Evolutionary conservation across 225 moss, liverwort and hornwort genomes (phyloP).

Genomic region (Marchantia paleacea): DNA sequence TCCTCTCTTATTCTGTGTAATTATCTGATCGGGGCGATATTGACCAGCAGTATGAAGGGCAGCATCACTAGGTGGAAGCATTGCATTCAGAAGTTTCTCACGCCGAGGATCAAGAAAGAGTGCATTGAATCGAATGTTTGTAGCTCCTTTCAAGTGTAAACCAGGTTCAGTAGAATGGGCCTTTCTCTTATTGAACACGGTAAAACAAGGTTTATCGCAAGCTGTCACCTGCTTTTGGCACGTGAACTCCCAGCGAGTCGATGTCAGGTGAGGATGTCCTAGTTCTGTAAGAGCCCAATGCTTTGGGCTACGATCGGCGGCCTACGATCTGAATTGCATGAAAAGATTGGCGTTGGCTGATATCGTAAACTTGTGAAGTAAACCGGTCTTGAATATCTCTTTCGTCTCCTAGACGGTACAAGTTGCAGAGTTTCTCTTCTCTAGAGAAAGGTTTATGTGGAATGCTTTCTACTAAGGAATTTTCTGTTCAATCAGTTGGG

Average conservation of each 20-base stretch:
- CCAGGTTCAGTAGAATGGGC: conserved; percentile 1
- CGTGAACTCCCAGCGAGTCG: not conserved
- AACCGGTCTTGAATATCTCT: too few species aligned
- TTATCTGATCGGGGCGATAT: conserved; percentile 26
- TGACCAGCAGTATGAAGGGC: conserved; percentile 18
- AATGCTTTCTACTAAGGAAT: too few species aligned
- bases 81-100: not conserved
- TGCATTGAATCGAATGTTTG: not conserved
- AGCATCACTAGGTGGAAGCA: conserved; percentile 14
- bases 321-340: too few species aligned
- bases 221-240: not conserved
- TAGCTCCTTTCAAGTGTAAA: not conserved
- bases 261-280: not conserved
- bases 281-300: too few species aligned
- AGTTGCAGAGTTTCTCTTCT: too few species aligned
- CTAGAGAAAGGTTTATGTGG: too few species aligned
- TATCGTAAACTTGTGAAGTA: too few species aligned
- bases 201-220: not conserved
- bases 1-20: conserved; percentile 35
- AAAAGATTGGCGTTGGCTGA: too few species aligned
- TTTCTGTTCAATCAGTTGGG: too few species aligned
- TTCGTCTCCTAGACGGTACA: too few species aligned
- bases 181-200: not conserved
- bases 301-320: too few species aligned
- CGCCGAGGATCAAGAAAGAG: not conserved